Base-by-base conservation (phyloP, 768 basidiomycete genomes). In the Serendipita indica region DNA sequence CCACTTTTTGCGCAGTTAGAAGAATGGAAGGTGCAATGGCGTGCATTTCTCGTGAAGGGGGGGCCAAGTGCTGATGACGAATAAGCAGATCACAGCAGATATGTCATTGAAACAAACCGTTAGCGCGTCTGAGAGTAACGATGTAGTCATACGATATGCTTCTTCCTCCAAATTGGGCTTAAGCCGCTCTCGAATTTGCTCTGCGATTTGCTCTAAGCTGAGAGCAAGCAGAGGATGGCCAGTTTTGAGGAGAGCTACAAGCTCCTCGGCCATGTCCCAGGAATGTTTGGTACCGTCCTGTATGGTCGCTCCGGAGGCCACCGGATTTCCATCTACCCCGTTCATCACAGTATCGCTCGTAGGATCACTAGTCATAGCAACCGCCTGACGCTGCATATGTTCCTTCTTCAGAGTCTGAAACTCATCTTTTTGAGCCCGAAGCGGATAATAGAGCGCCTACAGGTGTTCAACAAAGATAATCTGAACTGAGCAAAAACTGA, bases 141-240 rank as follows among this genome's bases (percentile, higher is more conserved):
- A 84, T 63, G 84, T 86, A 43, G 92, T 80, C 64, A 89, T 81
- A 16, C 96, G 80, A 71, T 97, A 97, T 4, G 92, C 83, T 63
- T 97, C 93, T 70, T 99, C 96, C 60, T 99, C 96, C 1, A 82
- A 78, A 1, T 79, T 77, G 1, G 86, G 80, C 69, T 96, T 94
- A 73, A 97, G 94, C 57, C 91, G 80, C 60, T 82, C 79, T 20
- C 82, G 77, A 63, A 99, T 86, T 70, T 97, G 92, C 63, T 99
- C 96, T 3, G 93, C 86, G 78, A 97, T 86, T 14, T 90, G 93
- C 72, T 99, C 96, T 76, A 99, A 77, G 59, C 91, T 96, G 20
- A 98, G 74, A 30, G 94, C 89, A 33, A 99, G 78, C 4, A 99
- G 77, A 0, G 96, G 96, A 76, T 93, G 96, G 0, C 89, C 84